Conservation (phyloP, 1,284 basidiomycete species). For the Ustilago crameri region DNA sequence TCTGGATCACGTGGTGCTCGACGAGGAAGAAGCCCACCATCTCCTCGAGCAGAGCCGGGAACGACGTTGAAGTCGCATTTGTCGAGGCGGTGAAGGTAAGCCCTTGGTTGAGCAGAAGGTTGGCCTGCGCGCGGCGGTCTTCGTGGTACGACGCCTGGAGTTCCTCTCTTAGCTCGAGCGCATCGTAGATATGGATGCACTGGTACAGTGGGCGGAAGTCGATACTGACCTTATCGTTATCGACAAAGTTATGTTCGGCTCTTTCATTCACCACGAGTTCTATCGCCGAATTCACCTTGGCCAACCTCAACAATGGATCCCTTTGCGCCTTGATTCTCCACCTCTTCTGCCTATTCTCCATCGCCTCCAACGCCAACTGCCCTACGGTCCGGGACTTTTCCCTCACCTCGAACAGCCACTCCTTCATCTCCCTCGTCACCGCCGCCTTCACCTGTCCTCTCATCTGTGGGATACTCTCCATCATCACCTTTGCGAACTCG, state of each 20-base stretch:
- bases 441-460: slow-evolving; percentile 88
- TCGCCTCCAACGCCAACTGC: slow-evolving; percentile 85
- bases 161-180: slow-evolving; percentile 87
- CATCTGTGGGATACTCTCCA: slow-evolving; percentile 89
- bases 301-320: slow-evolving; percentile 72
- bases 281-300: slow-evolving; percentile 90
- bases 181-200: slow-evolving; percentile 96
- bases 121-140: slow-evolving; percentile 91
- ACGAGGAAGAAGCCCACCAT: slow-evolving; percentile 99
- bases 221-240: slow-evolving; percentile 86
- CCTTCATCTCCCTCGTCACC: slow-evolving; percentile 93
- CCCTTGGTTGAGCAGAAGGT: slow-evolving; percentile 83
- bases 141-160: slow-evolving; percentile 92
- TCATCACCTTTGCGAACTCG: slow-evolving; percentile 89
- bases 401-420: slow-evolving; percentile 95
- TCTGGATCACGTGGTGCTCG: slow-evolving; percentile 89
- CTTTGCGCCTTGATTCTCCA: slow-evolving; percentile 75
- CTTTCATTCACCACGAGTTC: slow-evolving; percentile 94
- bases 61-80: slow-evolving; percentile 26
- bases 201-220: slow-evolving; percentile 96
- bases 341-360: slow-evolving; percentile 83
- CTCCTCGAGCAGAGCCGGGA: slow-evolving; percentile 74
- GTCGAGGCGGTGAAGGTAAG: slow-evolving; percentile 65
- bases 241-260: slow-evolving; percentile 89
- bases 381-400: slow-evolving; percentile 89